Percentiles rank a stretch among this genome's conserved stretches.
phyloP scores from a whole-genome alignment of 306 rosid species.

The Elaeagnus macrophylla region DNA sequence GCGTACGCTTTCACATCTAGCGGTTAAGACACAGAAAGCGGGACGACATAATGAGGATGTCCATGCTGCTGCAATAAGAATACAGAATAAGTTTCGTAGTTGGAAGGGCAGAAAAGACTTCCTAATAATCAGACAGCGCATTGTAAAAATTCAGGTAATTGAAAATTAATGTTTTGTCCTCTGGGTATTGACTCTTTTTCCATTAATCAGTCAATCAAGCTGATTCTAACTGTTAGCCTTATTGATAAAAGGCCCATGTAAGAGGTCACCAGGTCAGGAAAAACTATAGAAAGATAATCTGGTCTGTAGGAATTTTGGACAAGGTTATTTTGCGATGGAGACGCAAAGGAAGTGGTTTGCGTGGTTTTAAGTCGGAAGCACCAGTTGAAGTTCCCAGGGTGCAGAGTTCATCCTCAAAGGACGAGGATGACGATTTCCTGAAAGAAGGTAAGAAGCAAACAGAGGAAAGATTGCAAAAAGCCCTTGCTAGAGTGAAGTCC shows the following conservation, averaged over 20 bases:
- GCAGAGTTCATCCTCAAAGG: constrained; percentile 31
- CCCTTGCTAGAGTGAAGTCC: constrained; percentile 82
- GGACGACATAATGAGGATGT: constrained; percentile 40
- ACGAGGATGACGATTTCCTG: constrained; percentile 60
- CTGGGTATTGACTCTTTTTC: background rate
- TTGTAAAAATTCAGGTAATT: constrained; percentile 81
- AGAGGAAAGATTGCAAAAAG: constrained; percentile 73
- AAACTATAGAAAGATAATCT: constrained; percentile 42
- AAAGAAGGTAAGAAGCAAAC: constrained; percentile 78
- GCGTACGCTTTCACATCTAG: constrained; percentile 45
- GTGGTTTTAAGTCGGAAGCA: constrained; percentile 67
- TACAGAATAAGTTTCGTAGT: constrained; percentile 73
- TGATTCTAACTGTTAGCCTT: constrained; percentile 13
- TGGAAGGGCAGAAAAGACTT: constrained; percentile 78
- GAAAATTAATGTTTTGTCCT: background rate
- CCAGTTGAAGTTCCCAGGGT: constrained; percentile 29
- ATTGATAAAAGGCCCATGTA: constrained; percentile 58
- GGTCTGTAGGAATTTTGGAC: constrained; percentile 87
- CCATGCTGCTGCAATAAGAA: constrained; percentile 64
- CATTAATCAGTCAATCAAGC: background rate
- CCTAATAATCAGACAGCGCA: constrained; percentile 49
- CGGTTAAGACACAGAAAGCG: constrained; percentile 31
- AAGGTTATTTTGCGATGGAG: constrained; percentile 83
- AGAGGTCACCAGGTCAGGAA: constrained; percentile 93
- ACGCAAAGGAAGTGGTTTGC: constrained; percentile 77